Evolutionary conservation across 2,329 filamentous ascomycete species (phyloP), one percentile per base, ranked within the genome.

Genomic region (Venturia aucupariae): DNA sequence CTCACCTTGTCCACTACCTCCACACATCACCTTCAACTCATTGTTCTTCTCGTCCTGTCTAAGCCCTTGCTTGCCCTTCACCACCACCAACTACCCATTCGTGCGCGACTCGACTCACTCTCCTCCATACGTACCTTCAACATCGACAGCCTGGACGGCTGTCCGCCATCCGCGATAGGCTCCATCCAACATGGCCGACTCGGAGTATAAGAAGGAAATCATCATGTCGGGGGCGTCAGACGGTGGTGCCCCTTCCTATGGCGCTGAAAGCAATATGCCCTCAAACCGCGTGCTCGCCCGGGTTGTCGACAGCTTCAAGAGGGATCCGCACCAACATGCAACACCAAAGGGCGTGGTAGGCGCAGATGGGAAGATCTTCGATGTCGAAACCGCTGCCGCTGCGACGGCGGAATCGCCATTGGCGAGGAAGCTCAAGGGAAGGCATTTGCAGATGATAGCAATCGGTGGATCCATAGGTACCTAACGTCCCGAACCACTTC

Each of bases 391-490:
- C 63, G 84, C 84, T 0, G 82, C 81, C 0, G 74, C 77, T 19
- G 81, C 81, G 54, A 92, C 90, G 1, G 89, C 90, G 4, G 82
- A 87, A 68, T 88, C 90, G 57, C 86, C 88, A 8, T 81, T 97
- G 61, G 67, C 67, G 24, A 70, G 70, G 68, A 67, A 86, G 74
- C 77, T 94, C 68, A 93, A 93, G 77, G 86, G 86, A 32, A 81
- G 90, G 48, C 90, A 94, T 78, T 73, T 94, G 70, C 90, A 94
- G 78, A 94, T 94, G 90, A 94, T 95, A 80, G 90, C 90, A 6
- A 92, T 94, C 70, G 90, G 90, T 67, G 90, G 90, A 30, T 92
- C 88, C 8, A 93, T 94, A 57, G 90, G 89, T 85, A n/a, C n/a
- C n/a, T n/a, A 78, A 85, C 46, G 64, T 65, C 54, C 27, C 46